A percentile compares a stretch with the other conserved stretches of the same genome.
phyloP scores from a whole-genome alignment of 176 grass and related monocot genomes.

The Saccharum officinarum region DNA sequence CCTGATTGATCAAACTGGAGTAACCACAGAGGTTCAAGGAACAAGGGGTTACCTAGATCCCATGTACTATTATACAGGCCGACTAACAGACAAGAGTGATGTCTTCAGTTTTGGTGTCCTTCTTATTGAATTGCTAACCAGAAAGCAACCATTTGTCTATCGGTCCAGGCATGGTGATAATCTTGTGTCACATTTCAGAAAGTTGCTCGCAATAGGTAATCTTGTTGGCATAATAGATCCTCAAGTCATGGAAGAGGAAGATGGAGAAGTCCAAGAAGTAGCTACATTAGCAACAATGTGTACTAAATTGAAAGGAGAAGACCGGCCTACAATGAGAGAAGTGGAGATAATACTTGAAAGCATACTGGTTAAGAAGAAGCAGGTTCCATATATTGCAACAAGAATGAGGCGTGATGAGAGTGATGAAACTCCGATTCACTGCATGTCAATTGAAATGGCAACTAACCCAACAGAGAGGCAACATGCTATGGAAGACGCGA shows the following conservation, averaged over 20 bases:
- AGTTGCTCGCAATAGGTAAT: not conserved
- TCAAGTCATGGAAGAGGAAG: not conserved
- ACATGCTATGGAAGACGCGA: not conserved
- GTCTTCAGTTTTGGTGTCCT: constrained; percentile 4
- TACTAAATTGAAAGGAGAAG: constrained; percentile 33
- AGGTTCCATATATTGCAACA: not conserved
- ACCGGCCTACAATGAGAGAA: constrained; percentile 34
- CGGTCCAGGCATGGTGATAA: not conserved
- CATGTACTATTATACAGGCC: constrained; percentile 29
- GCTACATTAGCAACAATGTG: constrained; percentile 29
- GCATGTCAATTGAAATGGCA: constrained; percentile 16
- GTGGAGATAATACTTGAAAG: constrained; percentile 37
- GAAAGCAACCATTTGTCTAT: not conserved
- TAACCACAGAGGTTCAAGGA: constrained; percentile 46
- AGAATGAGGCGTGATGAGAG: not conserved
- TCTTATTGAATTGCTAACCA: not conserved
- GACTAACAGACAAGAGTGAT: not conserved
- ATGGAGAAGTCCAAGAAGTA: constrained; percentile 34
- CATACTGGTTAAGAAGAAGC: not conserved
- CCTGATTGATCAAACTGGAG: constrained; percentile 18
- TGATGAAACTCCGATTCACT: not conserved
- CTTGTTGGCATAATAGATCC: not conserved
- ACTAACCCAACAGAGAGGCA: too few species aligned
- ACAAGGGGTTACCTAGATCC: constrained; percentile 62
- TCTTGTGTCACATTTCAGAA: not conserved